phyloP scores from a whole-genome alignment of 371 early-diverging fungal species.

The Apophysomyces elegans region DNA sequence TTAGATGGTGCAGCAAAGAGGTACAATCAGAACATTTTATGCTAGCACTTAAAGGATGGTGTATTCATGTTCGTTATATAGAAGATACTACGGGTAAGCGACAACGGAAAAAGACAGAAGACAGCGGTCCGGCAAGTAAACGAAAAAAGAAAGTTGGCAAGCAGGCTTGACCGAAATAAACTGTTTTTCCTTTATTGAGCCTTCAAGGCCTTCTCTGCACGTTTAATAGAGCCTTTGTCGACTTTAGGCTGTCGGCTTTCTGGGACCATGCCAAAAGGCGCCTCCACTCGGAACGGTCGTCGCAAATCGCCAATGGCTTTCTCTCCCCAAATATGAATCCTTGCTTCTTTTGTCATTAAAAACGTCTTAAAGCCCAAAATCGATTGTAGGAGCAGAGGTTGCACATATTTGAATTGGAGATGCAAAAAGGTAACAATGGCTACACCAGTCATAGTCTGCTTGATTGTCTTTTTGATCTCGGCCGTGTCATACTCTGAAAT shows the following conservation, averaged over 20 bases:
- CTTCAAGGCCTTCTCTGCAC: constrained; percentile 55
- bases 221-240: constrained; percentile 57
- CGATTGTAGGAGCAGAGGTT: constrained; percentile 61
- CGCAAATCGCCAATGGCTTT: constrained; percentile 72
- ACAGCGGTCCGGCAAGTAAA: constrained; percentile 11
- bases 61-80: not conserved
- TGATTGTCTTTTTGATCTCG: constrained; percentile 72
- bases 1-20: not conserved
- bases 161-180: constrained; percentile 7
- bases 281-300: constrained; percentile 79
- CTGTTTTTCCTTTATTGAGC: constrained; percentile 32
- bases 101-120: constrained; percentile 27
- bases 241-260: constrained; percentile 43
- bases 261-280: constrained; percentile 57
- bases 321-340: constrained; percentile 75
- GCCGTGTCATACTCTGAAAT: constrained; percentile 74
- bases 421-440: constrained; percentile 76
- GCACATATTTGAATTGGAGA: constrained; percentile 83
- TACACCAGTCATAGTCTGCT: constrained; percentile 67
- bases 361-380: constrained; percentile 26
- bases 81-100: constrained; percentile 23
- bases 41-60: not conserved
- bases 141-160: constrained; percentile 26
- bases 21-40: not conserved
- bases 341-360: constrained; percentile 61